A percentile compares a stretch with the other conserved stretches of the same genome.
These are phyloP conservation scores for Cryphonectria naterciae DNA, from an alignment of 2,329 filamentous ascomycete species.

Conservation along the genomic window DNA sequence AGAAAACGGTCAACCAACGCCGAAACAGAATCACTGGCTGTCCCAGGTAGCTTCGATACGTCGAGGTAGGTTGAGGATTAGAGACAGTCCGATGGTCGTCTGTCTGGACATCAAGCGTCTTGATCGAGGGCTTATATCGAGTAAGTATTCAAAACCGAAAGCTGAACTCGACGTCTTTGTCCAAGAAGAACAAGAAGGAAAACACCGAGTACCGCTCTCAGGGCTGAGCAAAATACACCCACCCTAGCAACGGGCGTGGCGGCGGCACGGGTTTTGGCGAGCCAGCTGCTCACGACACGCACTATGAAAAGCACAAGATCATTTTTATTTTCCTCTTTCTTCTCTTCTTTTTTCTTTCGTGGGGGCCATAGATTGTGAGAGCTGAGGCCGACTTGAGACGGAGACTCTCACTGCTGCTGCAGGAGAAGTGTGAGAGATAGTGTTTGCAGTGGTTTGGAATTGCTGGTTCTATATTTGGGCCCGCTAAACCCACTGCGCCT, in stretches of 20 bases:
- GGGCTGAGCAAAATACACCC: not conserved
- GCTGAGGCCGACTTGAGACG: not conserved
- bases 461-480: not conserved
- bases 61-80: too few relatives aligned
- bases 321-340: not conserved
- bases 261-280: not conserved
- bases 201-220: not conserved
- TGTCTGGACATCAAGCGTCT: not conserved
- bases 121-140: not conserved
- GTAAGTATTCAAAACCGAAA: not conserved
- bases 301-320: constrained; percentile 1
- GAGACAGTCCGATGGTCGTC: not conserved
- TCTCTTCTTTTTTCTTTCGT: not conserved
- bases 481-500: not conserved
- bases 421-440: not conserved
- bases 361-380: not conserved
- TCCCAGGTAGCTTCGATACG: too few relatives aligned
- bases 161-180: not conserved
- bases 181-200: too few relatives aligned
- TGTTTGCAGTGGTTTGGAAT: not conserved
- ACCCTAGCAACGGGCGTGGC: not conserved
- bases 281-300: not conserved
- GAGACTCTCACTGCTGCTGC: too few relatives aligned
- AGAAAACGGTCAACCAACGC: not conserved
- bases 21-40: not conserved